A percentile compares a stretch with the other conserved stretches of the same genome.
Evolutionary conservation across 768 basidiomycete species (phyloP).

Genomic region (Panaeolus papilionaceus): DNA sequence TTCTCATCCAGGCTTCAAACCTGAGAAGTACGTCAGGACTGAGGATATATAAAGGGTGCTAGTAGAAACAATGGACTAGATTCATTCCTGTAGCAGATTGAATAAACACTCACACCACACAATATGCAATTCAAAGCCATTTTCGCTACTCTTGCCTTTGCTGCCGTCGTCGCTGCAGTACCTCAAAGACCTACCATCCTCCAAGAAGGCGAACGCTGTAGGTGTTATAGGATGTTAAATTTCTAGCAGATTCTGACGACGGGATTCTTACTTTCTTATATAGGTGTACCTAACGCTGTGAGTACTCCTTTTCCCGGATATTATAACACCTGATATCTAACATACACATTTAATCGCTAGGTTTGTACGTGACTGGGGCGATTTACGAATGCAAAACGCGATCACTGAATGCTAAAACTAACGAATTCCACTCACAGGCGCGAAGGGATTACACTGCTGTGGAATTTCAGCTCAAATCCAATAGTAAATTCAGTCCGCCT

Average conservation of each 20-base stretch:
- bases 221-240: not conserved
- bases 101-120: not conserved
- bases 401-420: not conserved
- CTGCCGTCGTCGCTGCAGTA: not conserved
- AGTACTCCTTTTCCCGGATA: not conserved
- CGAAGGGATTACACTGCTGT: conserved; percentile 5
- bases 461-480: not conserved
- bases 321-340: not conserved
- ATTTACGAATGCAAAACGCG: not conserved
- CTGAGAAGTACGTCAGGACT: not conserved
- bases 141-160: not conserved
- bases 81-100: not conserved
- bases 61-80: not conserved
- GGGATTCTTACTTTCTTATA: too few relatives aligned
- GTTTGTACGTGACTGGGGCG: not conserved
- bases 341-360: not conserved
- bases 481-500: not conserved
- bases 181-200: conserved; percentile 1
- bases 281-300: conserved; percentile 4
- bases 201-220: conserved; percentile 4
- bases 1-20: not conserved
- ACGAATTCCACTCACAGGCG: not conserved
- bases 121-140: conserved; percentile 2
- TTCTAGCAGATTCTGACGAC: not conserved
- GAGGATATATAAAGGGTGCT: not conserved